Base-by-base conservation (phyloP, 129 eudicot species). In the Pseudognaphalium luteoalbum region DNA sequence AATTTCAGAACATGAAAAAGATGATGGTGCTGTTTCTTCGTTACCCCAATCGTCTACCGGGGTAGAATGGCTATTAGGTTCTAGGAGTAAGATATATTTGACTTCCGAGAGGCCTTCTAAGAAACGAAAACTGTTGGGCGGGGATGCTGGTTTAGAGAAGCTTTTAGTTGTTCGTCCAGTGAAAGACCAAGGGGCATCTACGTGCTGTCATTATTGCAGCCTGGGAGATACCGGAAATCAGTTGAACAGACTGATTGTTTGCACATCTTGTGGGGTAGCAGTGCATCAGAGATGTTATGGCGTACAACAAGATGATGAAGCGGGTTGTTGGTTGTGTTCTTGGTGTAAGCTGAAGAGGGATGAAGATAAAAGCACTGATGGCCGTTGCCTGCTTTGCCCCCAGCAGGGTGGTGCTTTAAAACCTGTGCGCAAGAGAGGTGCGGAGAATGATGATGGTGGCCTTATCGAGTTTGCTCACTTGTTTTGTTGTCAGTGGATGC, bases 271-370 rank as follows among this genome's bases (percentile, higher is more conserved):
- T 78, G 85, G 89, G 29, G 84, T 91, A 75, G 88, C 88, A 0
- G 96, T 91, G 71, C 99, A 95, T 80, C 94, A 91, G 79, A 95
- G 93, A 80, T 95, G 99, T 68, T 95, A 95, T 50, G 99, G 99
- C 44, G 90, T 91, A 62, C 97, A 89, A 74, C 96, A 91, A 74
- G 92, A 86, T 50, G 96, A 89, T 66, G 87, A 63, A 15, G 81
- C 73, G 37, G 86, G 73, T 29, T 39, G 88, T 44, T 95, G 99
- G 99, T 65, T 81, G 66, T 95, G 99, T 78, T 86, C 99, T 28
- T 89, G 96, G 94, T 95, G 99, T 82, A 91, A 74, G 86, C 71
- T 84, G 86, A 77, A 85, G 78, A 85, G 44, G 65, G 86, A 81
- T 64, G 79, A 62, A 52, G 82, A 34, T 30, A 66, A 68, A 66